phyloP scores from a whole-genome alignment of 208 protist species.

The Trypanosoma cruzi region DNA sequence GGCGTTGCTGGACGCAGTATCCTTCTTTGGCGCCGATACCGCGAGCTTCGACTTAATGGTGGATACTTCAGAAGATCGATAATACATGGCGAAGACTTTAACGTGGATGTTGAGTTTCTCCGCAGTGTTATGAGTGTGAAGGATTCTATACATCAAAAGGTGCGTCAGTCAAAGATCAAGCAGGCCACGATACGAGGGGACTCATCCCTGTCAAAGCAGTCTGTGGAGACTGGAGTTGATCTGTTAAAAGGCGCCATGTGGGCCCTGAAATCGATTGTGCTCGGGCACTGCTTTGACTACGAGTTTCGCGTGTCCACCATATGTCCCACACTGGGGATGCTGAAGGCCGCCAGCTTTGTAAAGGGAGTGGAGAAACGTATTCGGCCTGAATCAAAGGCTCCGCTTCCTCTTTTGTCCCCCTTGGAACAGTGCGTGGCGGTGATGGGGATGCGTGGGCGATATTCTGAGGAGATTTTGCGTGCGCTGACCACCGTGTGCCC shows the following conservation, averaged over 20 bases:
- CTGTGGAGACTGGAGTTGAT: conserved; percentile 37
- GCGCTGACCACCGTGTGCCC: conserved; percentile 32
- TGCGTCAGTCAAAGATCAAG: conserved; percentile 19
- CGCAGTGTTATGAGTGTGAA: conserved; percentile 37
- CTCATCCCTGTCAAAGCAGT: neutral
- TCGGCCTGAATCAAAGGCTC: neutral
- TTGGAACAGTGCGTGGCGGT: conserved; percentile 79
- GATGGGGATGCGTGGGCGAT: conserved; percentile 67
- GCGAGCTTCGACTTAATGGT: conserved; percentile 64
- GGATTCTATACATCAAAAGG: conserved; percentile 2
- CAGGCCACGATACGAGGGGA: neutral
- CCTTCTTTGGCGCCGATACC: conserved; percentile 70
- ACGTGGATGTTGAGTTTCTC: conserved; percentile 73
- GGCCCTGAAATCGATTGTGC: conserved; percentile 52
- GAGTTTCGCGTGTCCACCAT: conserved; percentile 27
- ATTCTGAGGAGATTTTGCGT: conserved; percentile 48
- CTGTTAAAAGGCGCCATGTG: conserved; percentile 78
- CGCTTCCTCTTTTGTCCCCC: conserved; percentile 33
- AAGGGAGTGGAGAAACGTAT: conserved; percentile 9
- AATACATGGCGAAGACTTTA: conserved; percentile 37
- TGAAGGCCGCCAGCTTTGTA: conserved; percentile 37
- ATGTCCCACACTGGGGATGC: conserved; percentile 24
- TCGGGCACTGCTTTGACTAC: conserved; percentile 70
- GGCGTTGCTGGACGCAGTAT: conserved; percentile 50
- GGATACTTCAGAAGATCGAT: conserved; percentile 60